Evolutionary conservation across 1,139 yeast genomes (phyloP).

Genomic region (Pichia sp.): DNA sequence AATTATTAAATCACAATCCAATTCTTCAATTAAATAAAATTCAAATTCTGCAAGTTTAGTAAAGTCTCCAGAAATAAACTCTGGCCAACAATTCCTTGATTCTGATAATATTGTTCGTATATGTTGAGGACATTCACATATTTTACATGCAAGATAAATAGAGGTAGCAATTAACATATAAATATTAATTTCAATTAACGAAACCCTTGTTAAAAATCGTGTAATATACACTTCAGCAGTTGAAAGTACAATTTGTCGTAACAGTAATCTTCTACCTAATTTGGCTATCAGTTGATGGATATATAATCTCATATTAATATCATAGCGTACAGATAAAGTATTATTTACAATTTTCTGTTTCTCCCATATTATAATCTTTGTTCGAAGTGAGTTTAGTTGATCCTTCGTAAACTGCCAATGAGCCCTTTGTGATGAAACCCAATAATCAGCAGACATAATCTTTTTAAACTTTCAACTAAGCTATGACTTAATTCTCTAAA

Average conservation of each 20-base stretch:
- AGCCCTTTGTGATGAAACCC: conserved; percentile 60
- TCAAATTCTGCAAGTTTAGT: conserved; percentile 95
- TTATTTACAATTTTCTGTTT: conserved; percentile 9
- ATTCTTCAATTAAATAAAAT: conserved; percentile 84
- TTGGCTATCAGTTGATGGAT: conserved; percentile 64
- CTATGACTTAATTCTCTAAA: too few species aligned
- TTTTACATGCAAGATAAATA: conserved; percentile 83
- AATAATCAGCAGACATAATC: conserved; percentile 56
- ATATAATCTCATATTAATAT: conserved; percentile 59
- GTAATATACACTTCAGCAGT: conserved; percentile 83
- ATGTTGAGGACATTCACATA: conserved; percentile 94
- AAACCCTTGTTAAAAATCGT: conserved; percentile 66
- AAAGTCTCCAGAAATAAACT: conserved; percentile 84
- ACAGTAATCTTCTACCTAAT: conserved; percentile 68
- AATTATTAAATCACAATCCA: conserved; percentile 71
- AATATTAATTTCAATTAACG: conserved; percentile 74
- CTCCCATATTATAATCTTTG: conserved; percentile 11
- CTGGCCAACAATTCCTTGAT: conserved; percentile 92
- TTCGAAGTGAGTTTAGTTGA: conserved; percentile 1
- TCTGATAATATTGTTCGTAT: conserved; percentile 77
- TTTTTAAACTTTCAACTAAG: too few species aligned
- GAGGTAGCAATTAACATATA: conserved; percentile 80
- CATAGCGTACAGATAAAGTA: conserved; percentile 32
- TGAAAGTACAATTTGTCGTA: conserved; percentile 78
- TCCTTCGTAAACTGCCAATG: conserved; percentile 51